phyloP scores from a whole-genome alignment of 176 grass and related monocot genomes.

The Neostapfia colusana region DNA sequence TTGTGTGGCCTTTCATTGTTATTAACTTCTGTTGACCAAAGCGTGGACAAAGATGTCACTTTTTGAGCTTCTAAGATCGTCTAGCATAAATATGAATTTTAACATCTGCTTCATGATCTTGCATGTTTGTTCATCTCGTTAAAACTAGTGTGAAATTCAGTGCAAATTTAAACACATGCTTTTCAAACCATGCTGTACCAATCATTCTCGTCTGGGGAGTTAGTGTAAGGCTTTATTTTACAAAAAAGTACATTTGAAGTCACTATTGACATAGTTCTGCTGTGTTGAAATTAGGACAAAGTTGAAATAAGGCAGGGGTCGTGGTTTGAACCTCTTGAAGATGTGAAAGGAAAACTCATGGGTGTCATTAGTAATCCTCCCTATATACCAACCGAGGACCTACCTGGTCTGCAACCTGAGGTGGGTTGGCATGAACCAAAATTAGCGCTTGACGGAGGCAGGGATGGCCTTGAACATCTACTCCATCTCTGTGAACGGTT shows the following conservation, averaged over 20 bases:
- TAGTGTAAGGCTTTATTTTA: not conserved
- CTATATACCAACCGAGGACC: conserved; percentile 72
- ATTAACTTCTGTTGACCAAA: not conserved
- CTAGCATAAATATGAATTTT: not conserved
- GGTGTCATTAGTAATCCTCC: conserved; percentile 93
- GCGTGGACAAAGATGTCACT: not conserved
- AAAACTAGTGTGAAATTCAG: not conserved
- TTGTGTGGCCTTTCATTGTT: not conserved
- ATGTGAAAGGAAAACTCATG: conserved; percentile 70
- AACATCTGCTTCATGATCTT: not conserved
- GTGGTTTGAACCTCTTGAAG: conserved; percentile 80
- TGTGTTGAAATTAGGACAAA: conserved; percentile 58
- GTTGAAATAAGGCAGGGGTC: conserved; percentile 78
- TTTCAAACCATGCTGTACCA: not conserved
- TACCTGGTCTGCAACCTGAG: conserved; percentile 88
- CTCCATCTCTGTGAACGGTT: conserved; percentile 84
- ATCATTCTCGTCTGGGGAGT: not conserved
- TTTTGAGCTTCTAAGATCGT: not conserved
- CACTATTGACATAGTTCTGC: conserved; percentile 8
- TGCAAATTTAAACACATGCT: not conserved
- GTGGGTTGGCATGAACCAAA: conserved; percentile 87
- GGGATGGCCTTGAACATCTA: conserved; percentile 73
- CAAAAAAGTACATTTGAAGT: not conserved
- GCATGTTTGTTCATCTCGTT: not conserved
- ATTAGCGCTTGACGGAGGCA: conserved; percentile 79